Conservation (phyloP, 2,329 filamentous ascomycete species). For the Coleophoma eucalyptorum region DNA sequence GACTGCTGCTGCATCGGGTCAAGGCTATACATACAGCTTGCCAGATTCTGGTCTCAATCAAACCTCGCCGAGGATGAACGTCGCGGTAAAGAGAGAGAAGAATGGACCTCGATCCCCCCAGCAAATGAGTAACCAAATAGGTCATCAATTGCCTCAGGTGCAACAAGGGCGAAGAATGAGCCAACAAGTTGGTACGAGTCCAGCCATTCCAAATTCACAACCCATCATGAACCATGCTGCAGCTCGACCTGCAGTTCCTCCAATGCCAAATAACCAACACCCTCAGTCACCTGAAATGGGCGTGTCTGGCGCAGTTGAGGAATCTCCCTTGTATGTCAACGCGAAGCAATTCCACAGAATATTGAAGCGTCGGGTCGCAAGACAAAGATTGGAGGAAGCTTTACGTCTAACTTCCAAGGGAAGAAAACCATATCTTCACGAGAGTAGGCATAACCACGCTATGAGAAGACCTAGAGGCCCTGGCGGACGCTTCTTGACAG, state of each 20-base stretch:
- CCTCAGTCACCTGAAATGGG: conserved; percentile 79
- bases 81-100: conserved; percentile 68
- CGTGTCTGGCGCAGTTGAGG: conserved; percentile 63
- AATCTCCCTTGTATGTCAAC: conserved; percentile 95
- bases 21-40: conserved; percentile 63
- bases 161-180: conserved; percentile 67
- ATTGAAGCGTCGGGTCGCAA: conserved; percentile 85
- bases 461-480: conserved; percentile 94
- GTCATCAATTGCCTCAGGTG: conserved; percentile 43
- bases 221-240: conserved; percentile 70
- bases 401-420: conserved; percentile 90
- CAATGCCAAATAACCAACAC: conserved; percentile 56
- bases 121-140: conserved; percentile 54
- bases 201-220: conserved; percentile 68
- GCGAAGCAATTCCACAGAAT: conserved; percentile 99
- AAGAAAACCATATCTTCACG: conserved; percentile 93
- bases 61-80: conserved; percentile 75
- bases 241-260: conserved; percentile 49
- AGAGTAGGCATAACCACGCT: conserved; percentile 95
- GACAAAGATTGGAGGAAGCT: conserved; percentile 91
- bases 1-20: conserved; percentile 86
- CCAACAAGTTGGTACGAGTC: conserved; percentile 64
- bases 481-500: conserved; percentile 91
- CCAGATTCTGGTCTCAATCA: conserved; percentile 65
- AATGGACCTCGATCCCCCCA: conserved; percentile 66